Percentiles rank a stretch among this genome's conserved stretches.
Evolutionary conservation across 2,329 filamentous ascomycete species (phyloP).

Genomic region (Sporothrix variecibatus): DNA sequence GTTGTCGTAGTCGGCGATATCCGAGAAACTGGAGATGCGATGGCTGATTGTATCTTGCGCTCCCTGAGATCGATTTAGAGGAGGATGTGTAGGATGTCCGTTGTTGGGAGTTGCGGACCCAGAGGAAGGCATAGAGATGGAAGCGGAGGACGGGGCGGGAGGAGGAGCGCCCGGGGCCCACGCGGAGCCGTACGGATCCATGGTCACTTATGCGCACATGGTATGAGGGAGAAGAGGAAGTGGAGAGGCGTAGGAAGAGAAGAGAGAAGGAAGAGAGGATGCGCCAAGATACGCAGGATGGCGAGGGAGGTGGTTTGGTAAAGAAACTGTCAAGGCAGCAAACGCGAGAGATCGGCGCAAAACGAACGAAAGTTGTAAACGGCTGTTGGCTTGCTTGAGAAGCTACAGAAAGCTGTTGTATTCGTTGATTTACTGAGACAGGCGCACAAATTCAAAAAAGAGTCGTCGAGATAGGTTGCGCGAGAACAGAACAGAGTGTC

Average conservation of each 20-base stretch:
- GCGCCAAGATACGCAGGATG: background rate
- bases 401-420: background rate
- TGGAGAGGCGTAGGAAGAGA: background rate
- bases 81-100: background rate
- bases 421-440: background rate
- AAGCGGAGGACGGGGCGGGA: background rate
- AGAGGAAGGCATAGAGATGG: constrained; percentile 4
- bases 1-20: constrained; percentile 37
- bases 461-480: background rate
- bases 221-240: background rate
- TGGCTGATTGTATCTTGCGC: constrained; percentile 19
- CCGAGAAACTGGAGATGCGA: constrained; percentile 37
- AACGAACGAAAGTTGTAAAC: background rate
- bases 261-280: background rate
- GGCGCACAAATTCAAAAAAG: background rate
- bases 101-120: constrained; percentile 7
- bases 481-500: background rate
- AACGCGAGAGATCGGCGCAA: background rate
- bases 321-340: background rate
- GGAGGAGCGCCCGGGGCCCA: constrained; percentile 15
- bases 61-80: background rate
- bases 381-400: background rate
- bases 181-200: constrained; percentile 27
- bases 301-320: background rate
- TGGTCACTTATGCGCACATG: constrained; percentile 21